Conservation (phyloP, 441 rosid species). For the Theobroma grandiflorum region DNA sequence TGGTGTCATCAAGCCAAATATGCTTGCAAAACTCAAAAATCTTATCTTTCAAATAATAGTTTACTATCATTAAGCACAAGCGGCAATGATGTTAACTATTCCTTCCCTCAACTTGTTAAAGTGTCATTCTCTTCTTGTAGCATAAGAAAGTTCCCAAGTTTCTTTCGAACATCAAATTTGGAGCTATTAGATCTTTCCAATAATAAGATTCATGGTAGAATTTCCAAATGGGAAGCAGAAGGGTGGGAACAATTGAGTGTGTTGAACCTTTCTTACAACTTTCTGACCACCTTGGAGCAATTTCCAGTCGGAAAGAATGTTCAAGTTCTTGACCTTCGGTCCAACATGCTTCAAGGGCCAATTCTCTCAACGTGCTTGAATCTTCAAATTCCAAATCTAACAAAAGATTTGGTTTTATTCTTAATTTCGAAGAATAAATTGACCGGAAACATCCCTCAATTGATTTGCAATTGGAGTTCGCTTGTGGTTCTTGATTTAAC, state of each 20-base stretch:
- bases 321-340: constrained; percentile 24
- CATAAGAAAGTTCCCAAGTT: constrained; percentile 12
- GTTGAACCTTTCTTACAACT: constrained; percentile 1
- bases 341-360: constrained; percentile 34
- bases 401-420: no score
- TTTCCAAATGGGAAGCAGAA: not conserved
- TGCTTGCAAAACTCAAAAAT: no score
- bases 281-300: not conserved
- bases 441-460: no score
- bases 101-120: not conserved
- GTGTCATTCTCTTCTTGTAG: not conserved
- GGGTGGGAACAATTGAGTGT: not conserved
- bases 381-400: no score
- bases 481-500: no score
- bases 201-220: not conserved
- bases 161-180: not conserved
- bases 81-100: no score
- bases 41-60: no score
- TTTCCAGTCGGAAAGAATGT: constrained; percentile 16
- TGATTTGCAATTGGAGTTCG: no score
- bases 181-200: not conserved
- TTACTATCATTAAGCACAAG: no score
- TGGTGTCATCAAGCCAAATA: no score
- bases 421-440: no score
- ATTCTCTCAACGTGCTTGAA: no score